These are phyloP conservation scores for Artemisia argyi DNA, from an alignment of 129 eudicot species.

Conservation along the genomic window DNA sequence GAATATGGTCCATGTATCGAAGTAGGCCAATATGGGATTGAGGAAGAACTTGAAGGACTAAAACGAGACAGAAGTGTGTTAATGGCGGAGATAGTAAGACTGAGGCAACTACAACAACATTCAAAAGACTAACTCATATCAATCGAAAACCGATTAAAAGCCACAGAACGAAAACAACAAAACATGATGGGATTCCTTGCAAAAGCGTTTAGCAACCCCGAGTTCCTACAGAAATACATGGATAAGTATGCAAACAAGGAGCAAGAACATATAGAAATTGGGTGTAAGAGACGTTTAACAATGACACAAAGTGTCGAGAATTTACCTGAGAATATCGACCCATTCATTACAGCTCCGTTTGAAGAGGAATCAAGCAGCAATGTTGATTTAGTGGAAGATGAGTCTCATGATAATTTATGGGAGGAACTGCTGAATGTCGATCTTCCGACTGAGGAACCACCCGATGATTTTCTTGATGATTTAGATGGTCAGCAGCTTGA, in stretches of 20 bases:
- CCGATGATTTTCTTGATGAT: constrained; percentile 54
- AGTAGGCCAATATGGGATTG: constrained; percentile 71
- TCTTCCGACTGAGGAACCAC: constrained; percentile 25
- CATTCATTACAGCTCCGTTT: constrained; percentile 43
- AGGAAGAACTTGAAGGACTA: constrained; percentile 68
- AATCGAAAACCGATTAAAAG: constrained; percentile 52
- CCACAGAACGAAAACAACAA: constrained; percentile 69
- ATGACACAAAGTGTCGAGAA: constrained; percentile 56
- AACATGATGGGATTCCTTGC: constrained; percentile 74
- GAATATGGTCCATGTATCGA: constrained; percentile 56
- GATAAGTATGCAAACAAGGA: constrained; percentile 40
- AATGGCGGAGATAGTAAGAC: constrained; percentile 62
- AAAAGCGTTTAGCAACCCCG: constrained; percentile 59
- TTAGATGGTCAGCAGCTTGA: constrained; percentile 52
- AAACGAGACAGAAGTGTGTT: constrained; percentile 52
- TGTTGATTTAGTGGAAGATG: constrained; percentile 33
- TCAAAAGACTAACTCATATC: constrained; percentile 48
- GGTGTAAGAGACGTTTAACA: constrained; percentile 71
- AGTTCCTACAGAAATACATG: constrained; percentile 56
- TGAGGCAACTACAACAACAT: constrained; percentile 63
- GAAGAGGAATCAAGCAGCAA: constrained; percentile 48
- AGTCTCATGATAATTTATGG: constrained; percentile 45
- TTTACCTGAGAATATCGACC: constrained; percentile 46
- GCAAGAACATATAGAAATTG: constrained; percentile 43
- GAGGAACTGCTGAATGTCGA: constrained; percentile 56